phyloP scores from a whole-genome alignment of 352 stramenopile species.

The Peronospora belbahrii region DNA sequence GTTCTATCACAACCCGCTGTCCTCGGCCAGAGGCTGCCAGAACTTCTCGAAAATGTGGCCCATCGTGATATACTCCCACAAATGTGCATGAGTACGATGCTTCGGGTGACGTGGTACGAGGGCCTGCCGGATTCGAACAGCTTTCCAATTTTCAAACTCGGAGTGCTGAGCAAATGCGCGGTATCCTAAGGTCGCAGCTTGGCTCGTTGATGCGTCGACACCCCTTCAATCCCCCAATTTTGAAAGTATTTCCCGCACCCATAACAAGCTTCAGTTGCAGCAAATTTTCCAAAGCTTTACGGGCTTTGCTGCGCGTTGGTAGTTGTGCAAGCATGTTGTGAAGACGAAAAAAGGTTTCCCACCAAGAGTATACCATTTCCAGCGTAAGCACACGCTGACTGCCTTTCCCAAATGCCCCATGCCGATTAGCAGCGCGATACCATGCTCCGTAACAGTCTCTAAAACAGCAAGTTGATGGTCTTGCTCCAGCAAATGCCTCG shows the following conservation, averaged over 20 bases:
- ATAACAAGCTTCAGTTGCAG: conserved; percentile 64
- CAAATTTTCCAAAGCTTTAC: conserved; percentile 69
- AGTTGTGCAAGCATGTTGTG: conserved; percentile 61
- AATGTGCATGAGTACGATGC: too few relatives aligned
- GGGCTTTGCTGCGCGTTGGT: conserved; percentile 58
- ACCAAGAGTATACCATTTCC: conserved; percentile 79
- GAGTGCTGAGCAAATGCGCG: too few relatives aligned
- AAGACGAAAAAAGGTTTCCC: conserved; percentile 72
- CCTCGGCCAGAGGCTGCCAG: too few relatives aligned
- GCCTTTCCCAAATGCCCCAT: conserved; percentile 68
- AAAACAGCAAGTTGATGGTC: conserved; percentile 70
- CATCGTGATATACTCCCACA: too few relatives aligned
- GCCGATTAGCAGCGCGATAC: conserved; percentile 62
- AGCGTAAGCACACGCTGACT: conserved; percentile 62
- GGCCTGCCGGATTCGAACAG: too few relatives aligned
- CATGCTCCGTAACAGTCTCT: conserved; percentile 51
- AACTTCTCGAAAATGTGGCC: too few relatives aligned
- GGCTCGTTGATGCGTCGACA: too few relatives aligned
- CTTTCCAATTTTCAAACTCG: too few relatives aligned
- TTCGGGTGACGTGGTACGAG: too few relatives aligned
- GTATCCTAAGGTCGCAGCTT: too few relatives aligned
- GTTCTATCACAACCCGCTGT: too few relatives aligned
- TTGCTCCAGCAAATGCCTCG: conserved; percentile 55
- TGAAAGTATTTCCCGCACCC: conserved; percentile 65
- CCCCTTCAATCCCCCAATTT: too few relatives aligned